Conservation (phyloP, 495 filamentous ascomycete genomes). For the Trichoderma parareesei region DNA sequence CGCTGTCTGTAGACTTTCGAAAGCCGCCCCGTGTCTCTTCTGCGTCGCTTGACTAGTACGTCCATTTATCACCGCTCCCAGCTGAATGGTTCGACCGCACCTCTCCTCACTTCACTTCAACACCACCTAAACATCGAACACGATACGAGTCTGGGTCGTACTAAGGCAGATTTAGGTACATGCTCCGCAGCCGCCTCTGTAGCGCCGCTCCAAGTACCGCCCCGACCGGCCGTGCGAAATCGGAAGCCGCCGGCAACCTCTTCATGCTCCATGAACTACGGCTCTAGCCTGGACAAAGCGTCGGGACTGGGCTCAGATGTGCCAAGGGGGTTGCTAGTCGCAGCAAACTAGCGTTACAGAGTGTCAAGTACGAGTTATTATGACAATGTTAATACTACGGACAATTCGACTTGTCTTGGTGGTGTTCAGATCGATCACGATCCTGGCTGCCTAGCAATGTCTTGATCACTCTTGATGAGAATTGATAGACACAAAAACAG, state of each 20-base stretch:
- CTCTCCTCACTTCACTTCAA: neutral
- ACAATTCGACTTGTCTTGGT: no score
- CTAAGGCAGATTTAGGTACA: neutral
- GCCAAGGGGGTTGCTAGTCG: neutral
- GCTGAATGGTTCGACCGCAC: neutral
- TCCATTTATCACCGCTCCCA: neutral
- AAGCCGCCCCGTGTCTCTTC: no score
- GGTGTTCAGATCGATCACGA: no score
- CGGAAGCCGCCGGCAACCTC: neutral
- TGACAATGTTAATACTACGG: no score
- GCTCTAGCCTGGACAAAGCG: neutral
- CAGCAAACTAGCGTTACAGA: slow-evolving; percentile 1
- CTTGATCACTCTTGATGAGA: no score
- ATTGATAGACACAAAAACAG: no score
- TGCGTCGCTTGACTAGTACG: neutral
- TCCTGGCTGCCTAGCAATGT: no score
- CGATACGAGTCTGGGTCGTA: no score
- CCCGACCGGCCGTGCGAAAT: neutral
- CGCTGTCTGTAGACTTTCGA: neutral
- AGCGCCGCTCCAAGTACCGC: neutral
- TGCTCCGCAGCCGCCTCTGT: neutral
- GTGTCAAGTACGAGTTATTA: neutral
- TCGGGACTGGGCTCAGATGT: neutral
- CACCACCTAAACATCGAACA: no score
- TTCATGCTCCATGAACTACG: neutral